These are phyloP conservation scores for Hymenoscyphus fraxineus DNA, from an alignment of 2,329 filamentous ascomycete species.

Conservation along the genomic window DNA sequence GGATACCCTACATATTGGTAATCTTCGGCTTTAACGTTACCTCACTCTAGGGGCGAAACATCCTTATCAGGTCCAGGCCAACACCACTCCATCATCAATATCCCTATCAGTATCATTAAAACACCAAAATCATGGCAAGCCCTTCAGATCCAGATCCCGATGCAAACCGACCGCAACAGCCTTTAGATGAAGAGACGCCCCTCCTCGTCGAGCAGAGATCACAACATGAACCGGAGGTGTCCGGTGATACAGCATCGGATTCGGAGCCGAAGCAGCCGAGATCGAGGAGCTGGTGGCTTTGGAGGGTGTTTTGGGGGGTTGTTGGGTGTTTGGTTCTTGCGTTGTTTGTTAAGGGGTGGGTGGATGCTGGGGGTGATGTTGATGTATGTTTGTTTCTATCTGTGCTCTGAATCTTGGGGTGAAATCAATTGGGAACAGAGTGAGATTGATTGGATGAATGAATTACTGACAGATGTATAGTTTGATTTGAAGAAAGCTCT, in stretches of 20 bases:
- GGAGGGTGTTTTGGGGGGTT: conserved; percentile 16
- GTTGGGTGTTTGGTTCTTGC: conserved; percentile 34
- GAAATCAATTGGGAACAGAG: no score
- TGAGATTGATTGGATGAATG: neutral
- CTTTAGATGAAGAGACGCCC: neutral
- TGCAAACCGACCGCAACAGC: neutral
- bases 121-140: neutral
- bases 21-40: neutral
- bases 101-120: neutral
- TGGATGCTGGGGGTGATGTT: conserved; percentile 40
- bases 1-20: neutral
- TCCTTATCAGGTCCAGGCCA: neutral
- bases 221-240: neutral
- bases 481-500: conserved; percentile 45
- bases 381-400: conserved; percentile 33
- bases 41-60: neutral
- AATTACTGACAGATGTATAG: neutral
- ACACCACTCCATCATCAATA: neutral
- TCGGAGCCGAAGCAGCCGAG: neutral
- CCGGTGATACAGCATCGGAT: neutral
- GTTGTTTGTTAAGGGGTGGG: conserved; percentile 44
- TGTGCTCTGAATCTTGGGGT: neutral
- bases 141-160: neutral
- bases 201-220: neutral
- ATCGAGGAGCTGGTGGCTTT: neutral